Conservation (phyloP, 108 stramenopile genomes). For the Skeletonema costatum region DNA sequence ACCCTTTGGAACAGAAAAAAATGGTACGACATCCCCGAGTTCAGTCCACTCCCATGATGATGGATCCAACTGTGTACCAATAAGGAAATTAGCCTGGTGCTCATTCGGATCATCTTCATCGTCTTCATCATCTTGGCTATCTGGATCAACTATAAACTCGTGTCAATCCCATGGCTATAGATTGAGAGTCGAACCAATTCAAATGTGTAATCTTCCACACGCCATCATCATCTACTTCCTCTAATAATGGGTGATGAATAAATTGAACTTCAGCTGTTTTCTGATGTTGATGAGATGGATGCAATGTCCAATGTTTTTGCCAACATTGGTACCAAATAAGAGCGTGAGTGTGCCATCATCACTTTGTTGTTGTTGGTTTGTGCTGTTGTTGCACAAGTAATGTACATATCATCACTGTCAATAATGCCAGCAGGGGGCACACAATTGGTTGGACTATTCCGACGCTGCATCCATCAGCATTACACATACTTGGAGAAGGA, state of each 20-base stretch:
- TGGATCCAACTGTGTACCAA: conserved; percentile 12
- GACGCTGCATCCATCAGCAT: conserved; percentile 33
- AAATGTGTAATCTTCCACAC: conserved; percentile 61
- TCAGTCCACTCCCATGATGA: conserved; percentile 49
- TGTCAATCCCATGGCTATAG: conserved; percentile 63
- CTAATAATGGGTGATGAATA: conserved; percentile 18
- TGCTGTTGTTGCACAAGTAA: conserved; percentile 22
- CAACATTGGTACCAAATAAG: conserved; percentile 28
- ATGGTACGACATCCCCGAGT: conserved; percentile 82
- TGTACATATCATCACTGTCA: not conserved
- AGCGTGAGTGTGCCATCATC: conserved; percentile 1
- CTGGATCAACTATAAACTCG: conserved; percentile 46
- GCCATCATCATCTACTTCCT: conserved; percentile 12
- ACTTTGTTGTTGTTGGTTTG: not conserved
- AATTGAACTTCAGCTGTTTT: not conserved
- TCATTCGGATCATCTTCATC: conserved; percentile 68
- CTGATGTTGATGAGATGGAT: not conserved
- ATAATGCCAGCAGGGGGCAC: conserved; percentile 11
- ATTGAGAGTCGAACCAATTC: conserved; percentile 51
- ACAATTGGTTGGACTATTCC: not conserved
- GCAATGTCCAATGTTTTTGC: conserved; percentile 22
- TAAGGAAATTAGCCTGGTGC: conserved; percentile 52
- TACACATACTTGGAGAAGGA: not conserved
- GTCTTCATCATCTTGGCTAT: conserved; percentile 45
- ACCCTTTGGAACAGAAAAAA: conserved; percentile 78